phyloP scores from a whole-genome alignment of 2,329 filamentous ascomycete genomes.

The Blastomyces emzantsi region DNA sequence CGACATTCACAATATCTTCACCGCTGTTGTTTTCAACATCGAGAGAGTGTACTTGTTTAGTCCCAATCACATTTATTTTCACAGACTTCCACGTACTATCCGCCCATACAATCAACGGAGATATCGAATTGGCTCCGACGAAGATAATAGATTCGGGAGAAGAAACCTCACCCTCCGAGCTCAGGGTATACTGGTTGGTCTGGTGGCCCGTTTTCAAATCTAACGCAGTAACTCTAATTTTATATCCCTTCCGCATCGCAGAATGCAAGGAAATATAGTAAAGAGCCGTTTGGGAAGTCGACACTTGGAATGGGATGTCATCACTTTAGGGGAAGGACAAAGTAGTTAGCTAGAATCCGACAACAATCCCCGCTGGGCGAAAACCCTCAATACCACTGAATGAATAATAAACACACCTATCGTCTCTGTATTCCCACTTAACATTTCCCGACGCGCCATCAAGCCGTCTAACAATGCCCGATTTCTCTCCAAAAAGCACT shows the following conservation, averaged over 20 bases:
- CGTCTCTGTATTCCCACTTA: constrained; percentile 69
- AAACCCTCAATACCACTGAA: background rate
- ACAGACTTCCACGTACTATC: constrained; percentile 37
- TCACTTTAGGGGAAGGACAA: constrained; percentile 41
- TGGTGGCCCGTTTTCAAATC: constrained; percentile 65
- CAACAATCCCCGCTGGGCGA: background rate
- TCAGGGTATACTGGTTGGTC: constrained; percentile 60
- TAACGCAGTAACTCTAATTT: constrained; percentile 64
- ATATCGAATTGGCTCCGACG: constrained; percentile 33
- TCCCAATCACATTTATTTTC: constrained; percentile 39
- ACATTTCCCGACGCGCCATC: constrained; percentile 62
- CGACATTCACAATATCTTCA: constrained; percentile 46
- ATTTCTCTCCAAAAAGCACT: constrained; percentile 51
- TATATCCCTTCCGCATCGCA: constrained; percentile 58
- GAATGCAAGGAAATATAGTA: constrained; percentile 69
- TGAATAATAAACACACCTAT: constrained; percentile 34
- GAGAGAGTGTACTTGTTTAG: constrained; percentile 33
- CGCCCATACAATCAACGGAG: constrained; percentile 37
- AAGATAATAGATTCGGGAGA: constrained; percentile 33
- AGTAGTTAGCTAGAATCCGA: constrained; percentile 11
- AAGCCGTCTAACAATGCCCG: constrained; percentile 57
- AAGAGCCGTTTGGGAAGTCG: constrained; percentile 57
- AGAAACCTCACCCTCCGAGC: constrained; percentile 62
- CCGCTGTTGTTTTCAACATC: constrained; percentile 34
- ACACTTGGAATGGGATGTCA: constrained; percentile 67